A percentile compares a stretch with the other conserved stretches of the same genome.
These are phyloP conservation scores for Oldenlandia corymbosa DNA, from an alignment of 257 asterid species.

Conservation along the genomic window DNA sequence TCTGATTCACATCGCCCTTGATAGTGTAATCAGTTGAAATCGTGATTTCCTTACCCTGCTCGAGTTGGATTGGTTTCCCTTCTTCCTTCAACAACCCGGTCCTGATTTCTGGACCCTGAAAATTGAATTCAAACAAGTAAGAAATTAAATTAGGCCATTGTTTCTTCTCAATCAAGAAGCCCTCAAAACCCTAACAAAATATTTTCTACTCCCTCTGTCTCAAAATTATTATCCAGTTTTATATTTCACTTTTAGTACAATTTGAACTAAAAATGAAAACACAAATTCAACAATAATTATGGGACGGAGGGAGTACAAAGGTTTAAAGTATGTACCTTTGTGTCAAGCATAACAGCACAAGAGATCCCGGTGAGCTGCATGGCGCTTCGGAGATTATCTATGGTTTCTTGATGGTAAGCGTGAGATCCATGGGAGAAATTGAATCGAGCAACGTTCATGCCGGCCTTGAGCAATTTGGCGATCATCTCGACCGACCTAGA, in stretches of 20 bases:
- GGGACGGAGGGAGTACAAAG: not conserved
- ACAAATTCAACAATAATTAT: too few species aligned
- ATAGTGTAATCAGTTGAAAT: not conserved
- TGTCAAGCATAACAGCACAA: not conserved
- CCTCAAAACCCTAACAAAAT: too few species aligned
- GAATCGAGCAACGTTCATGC: not conserved
- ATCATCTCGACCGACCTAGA: not conserved
- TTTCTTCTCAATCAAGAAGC: too few species aligned
- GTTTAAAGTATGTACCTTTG: not conserved
- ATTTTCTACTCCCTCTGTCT: too few species aligned
- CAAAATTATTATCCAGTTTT: too few species aligned
- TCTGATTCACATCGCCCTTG: not conserved
- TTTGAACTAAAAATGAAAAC: too few species aligned
- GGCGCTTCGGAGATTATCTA: not conserved
- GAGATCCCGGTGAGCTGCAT: not conserved
- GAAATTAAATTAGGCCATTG: not conserved
- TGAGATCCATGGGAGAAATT: not conserved
- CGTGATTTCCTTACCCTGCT: not conserved
- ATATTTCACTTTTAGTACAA: too few species aligned
- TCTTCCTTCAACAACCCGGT: not conserved
- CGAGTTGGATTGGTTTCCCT: not conserved
- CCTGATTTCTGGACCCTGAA: not conserved
- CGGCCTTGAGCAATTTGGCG: not conserved
- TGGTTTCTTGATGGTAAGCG: not conserved
- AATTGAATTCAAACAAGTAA: too few species aligned